These are phyloP conservation scores for Populus simonii DNA, from an alignment of 345 rosid genomes.

Conservation along the genomic window DNA sequence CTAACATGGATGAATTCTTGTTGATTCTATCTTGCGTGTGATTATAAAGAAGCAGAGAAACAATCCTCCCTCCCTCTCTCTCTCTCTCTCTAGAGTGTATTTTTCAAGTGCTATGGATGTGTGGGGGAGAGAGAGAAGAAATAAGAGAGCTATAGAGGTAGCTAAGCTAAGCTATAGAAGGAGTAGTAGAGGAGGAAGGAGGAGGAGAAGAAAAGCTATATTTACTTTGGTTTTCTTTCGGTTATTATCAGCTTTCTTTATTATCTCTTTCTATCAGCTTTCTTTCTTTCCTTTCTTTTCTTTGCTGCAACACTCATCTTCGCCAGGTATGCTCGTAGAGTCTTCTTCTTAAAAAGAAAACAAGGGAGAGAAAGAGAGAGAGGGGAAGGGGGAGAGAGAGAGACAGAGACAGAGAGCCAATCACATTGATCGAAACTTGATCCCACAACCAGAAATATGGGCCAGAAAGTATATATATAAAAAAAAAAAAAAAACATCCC, in stretches of 20 bases:
- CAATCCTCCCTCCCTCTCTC: background rate
- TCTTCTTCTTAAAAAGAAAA: constrained; percentile 22
- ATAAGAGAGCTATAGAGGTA: background rate
- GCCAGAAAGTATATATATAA: constrained; percentile 31
- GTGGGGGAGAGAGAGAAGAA: background rate
- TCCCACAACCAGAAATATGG: constrained; percentile 42
- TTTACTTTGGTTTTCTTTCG: constrained; percentile 22
- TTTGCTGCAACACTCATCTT: constrained; percentile 34
- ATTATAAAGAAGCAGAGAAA: background rate
- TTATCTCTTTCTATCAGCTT: constrained; percentile 17
- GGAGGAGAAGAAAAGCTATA: background rate
- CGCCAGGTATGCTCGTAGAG: constrained; percentile 29
- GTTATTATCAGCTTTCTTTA: constrained; percentile 28
- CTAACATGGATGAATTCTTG: constrained; percentile 33
- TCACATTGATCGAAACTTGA: constrained; percentile 33
- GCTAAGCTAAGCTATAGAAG: background rate
- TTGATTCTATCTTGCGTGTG: background rate
- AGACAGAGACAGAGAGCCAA: constrained; percentile 23
- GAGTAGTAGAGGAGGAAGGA: background rate
- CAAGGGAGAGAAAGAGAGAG: constrained; percentile 5
- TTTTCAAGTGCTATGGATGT: background rate
- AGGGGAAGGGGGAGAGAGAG: constrained; percentile 19
- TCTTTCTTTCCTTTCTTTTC: constrained; percentile 18
- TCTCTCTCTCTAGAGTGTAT: no score
- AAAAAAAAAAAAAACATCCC: constrained; percentile 22